Conservation (phyloP, 2,329 filamentous ascomycete genomes). For the Xylaria sp. region DNA sequence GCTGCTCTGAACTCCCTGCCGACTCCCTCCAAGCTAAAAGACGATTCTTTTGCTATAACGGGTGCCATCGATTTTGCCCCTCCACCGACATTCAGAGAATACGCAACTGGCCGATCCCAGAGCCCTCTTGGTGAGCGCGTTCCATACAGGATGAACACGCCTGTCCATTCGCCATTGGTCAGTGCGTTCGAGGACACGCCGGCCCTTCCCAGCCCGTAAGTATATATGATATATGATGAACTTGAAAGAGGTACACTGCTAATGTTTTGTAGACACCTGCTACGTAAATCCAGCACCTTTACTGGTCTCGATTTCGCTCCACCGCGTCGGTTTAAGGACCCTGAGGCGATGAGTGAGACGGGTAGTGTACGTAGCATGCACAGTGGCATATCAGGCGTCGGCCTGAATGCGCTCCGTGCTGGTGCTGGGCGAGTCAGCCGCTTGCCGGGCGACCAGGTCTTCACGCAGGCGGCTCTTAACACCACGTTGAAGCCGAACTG, state of each 20-base stretch:
- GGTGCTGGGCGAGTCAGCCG: constrained; percentile 89
- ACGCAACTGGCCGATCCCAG: constrained; percentile 73
- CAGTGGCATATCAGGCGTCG: constrained; percentile 77
- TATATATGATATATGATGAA: constrained; percentile 45
- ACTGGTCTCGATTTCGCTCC: constrained; percentile 84
- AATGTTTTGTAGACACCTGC: constrained; percentile 65
- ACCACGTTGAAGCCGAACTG: constrained; percentile 69
- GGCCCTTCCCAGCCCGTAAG: constrained; percentile 90
- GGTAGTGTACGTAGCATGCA: constrained; percentile 77
- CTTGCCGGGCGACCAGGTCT: constrained; percentile 83
- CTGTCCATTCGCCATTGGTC: constrained; percentile 79
- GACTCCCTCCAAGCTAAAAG: constrained; percentile 84
- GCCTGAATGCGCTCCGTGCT: constrained; percentile 76
- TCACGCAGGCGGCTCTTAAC: constrained; percentile 74
- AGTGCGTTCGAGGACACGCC: constrained; percentile 89
- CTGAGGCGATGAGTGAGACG: constrained; percentile 69
- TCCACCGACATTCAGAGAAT: constrained; percentile 72
- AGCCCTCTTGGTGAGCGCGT: constrained; percentile 71
- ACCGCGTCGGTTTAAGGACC: constrained; percentile 76
- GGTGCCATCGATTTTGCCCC: constrained; percentile 87
- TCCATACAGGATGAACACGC: constrained; percentile 79
- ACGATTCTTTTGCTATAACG: constrained; percentile 78
- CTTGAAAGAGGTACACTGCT: constrained; percentile 22
- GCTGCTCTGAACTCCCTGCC: constrained; percentile 78
- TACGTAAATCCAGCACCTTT: constrained; percentile 82